Conservation (phyloP, 108 stramenopile species). For the Discostella stelligeroides region DNA sequence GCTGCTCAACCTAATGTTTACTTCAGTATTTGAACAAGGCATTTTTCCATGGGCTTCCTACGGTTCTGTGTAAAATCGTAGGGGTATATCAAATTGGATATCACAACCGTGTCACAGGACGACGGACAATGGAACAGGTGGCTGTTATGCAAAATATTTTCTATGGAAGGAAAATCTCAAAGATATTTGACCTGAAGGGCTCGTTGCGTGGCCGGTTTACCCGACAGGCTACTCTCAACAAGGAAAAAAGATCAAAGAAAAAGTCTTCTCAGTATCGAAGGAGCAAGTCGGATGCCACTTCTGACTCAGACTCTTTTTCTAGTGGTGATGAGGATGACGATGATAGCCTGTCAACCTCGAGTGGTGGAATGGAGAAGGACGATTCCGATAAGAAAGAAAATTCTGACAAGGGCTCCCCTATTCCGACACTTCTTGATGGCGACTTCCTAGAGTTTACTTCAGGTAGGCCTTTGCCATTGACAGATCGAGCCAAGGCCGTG, state of each 20-base stretch:
- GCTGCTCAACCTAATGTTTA: background rate
- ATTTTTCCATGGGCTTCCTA: slow-evolving; percentile 93
- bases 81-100: slow-evolving; percentile 97
- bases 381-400: slow-evolving; percentile 38
- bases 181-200: slow-evolving; percentile 95
- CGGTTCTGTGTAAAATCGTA: slow-evolving; percentile 95
- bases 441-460: slow-evolving; percentile 94
- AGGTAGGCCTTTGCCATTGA: slow-evolving; percentile 93
- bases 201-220: slow-evolving; percentile 92
- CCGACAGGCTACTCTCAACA: slow-evolving; percentile 54
- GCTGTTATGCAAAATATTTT: slow-evolving; percentile 93
- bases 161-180: slow-evolving; percentile 86
- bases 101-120: slow-evolving; percentile 93
- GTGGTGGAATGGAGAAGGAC: slow-evolving; percentile 29
- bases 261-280: slow-evolving; percentile 32
- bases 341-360: slow-evolving; percentile 17
- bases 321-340: slow-evolving; percentile 48
- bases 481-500: slow-evolving; percentile 89
- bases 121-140: slow-evolving; percentile 94
- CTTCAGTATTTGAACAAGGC: slow-evolving; percentile 86
- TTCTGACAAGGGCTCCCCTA: slow-evolving; percentile 21
- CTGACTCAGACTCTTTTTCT: slow-evolving; percentile 29
- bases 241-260: slow-evolving; percentile 34
- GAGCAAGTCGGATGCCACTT: slow-evolving; percentile 46
- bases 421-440: slow-evolving; percentile 89